Base-by-base conservation (phyloP, 495 filamentous ascomycete genomes). In the Bathelium albidoporum region DNA sequence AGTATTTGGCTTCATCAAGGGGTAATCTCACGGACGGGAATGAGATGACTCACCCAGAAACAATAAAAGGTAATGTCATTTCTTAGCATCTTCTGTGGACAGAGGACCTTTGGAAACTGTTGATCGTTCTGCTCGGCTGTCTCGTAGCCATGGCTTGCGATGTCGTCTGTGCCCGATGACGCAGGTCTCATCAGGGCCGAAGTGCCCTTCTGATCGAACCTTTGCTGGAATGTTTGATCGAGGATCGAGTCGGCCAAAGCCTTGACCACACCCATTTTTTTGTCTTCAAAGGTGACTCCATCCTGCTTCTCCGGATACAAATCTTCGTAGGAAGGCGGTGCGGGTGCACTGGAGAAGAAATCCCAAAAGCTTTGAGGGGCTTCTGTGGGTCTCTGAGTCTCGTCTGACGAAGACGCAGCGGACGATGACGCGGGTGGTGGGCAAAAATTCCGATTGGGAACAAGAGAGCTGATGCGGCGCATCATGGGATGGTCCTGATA, bases 321-420 rank as follows among this genome's bases (percentile, higher is more conserved):
- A 24, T 91, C 90, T 60, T 91, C 84, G 64, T 95, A 95, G 3
- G 90, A 83, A 34, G 90, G 90, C 5, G 90, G 90, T 31, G 79
- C 78, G 4, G 75, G 68, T 1, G 73, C 80, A 74, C 73, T 81
- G 53, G 78, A 82, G 64, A 85, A 72, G 52, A 87, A 75, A 68
- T 89, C 86, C 82, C 87, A 89, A 86, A 89, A 90, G 66, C 80
- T 77, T 64, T 79, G 79, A 65, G 85, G 81, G 3, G 68, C 43
- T 60, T 36, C 32, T 16, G 58, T 22, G 4, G 36, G 32, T 16
- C 28, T 62, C 34, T 39, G 34, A n/a, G 60, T 44, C 28, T 49
- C 39, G 41, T 31, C 43, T 20, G 60, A 32, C 36, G 60, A 32
- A 28, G 60, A 49, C 20, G 20, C 39, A 14, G 36, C 49, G 16